These are phyloP conservation scores for Mesotaenium endlicherianum DNA, from an alignment of 139 green algal genomes.

Conservation along the genomic window DNA sequence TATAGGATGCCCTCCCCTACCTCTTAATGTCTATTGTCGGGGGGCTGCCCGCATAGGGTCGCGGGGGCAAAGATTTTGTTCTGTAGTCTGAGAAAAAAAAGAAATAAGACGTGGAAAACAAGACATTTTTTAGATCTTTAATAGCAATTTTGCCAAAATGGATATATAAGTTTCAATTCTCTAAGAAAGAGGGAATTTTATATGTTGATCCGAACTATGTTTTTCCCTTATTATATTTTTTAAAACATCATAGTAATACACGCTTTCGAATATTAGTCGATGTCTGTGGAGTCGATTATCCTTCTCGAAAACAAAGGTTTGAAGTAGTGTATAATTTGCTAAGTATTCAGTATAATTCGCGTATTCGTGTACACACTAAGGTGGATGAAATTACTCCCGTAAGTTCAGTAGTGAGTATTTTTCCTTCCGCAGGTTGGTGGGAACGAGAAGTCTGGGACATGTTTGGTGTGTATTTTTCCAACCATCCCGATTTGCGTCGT, in stretches of 20 bases:
- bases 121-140: neutral
- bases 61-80: too few species aligned
- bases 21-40: neutral
- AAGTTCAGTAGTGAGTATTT: slow-evolving; percentile 54
- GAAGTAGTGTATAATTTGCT: slow-evolving; percentile 79
- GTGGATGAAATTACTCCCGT: slow-evolving; percentile 59
- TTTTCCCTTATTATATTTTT: slow-evolving; percentile 24
- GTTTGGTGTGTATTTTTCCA: slow-evolving; percentile 85
- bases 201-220: slow-evolving; percentile 16
- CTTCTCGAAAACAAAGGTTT: slow-evolving; percentile 70
- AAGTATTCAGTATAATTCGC: slow-evolving; percentile 60
- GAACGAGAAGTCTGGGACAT: slow-evolving; percentile 87
- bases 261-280: slow-evolving; percentile 32
- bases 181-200: slow-evolving; percentile 34
- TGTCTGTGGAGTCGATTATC: slow-evolving; percentile 74
- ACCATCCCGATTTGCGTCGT: slow-evolving; percentile 81
- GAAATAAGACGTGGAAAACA: neutral
- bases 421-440: slow-evolving; percentile 68
- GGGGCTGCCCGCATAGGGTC: neutral
- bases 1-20: neutral
- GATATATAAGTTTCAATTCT: slow-evolving; percentile 36
- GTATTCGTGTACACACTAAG: slow-evolving; percentile 58
- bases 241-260: slow-evolving; percentile 33
- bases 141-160: slow-evolving; percentile 39
- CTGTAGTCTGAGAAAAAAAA: too few species aligned